Evolutionary conservation across 805 yeast genomes (phyloP), one percentile per base, ranked within the genome.

Genomic region (Myxozyma geophila): DNA sequence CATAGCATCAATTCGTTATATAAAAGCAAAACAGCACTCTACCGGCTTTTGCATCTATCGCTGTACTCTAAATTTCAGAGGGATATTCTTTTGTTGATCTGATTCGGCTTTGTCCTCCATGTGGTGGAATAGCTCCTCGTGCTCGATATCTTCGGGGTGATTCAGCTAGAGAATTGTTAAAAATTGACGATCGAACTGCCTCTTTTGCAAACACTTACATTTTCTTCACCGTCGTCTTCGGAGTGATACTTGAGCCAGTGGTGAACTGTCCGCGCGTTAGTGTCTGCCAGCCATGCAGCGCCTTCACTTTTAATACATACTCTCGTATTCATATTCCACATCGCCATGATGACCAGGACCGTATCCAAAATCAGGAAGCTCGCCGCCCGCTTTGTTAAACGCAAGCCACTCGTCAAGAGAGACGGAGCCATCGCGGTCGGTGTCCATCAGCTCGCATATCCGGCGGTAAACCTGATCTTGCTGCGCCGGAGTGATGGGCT

Each of bases 301-400:
- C n/a, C n/a, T n/a, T n/a, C n/a, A 39, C n/a, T 13, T 13, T 7
- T 7, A 3, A 21, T 17, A 56, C 67, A 12, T 41, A 64, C 67
- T 87, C 74, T 93, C 98, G 74, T 92, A 93, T 74, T 92, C 98
- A 70, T 85, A 83, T 76, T 92, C 98, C 73, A 92, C 93, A 77
- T 90, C 97, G 41, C 92, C 87, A 77, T 92, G 97, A 73, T 92
- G 97, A 35, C 97, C 97, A 7, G 90, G 92, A 37, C 98, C 98
- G 63, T 87, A 86, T 8, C 97, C 96, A 74, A 92, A 85, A 75
- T 93, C 98, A 0, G 98, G 98, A 72, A 93, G 83, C 67, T 84
- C 83, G 0, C 88, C 87, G 8, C 96, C 96, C 12, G 75, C 76
- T 1, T 75, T 74, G 8, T 83, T 81, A 75, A 83, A 92, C 13